Evolutionary conservation across 768 basidiomycete genomes (phyloP), one percentile per base, ranked within the genome.

Genomic region (Fomitopsis serialis): DNA sequence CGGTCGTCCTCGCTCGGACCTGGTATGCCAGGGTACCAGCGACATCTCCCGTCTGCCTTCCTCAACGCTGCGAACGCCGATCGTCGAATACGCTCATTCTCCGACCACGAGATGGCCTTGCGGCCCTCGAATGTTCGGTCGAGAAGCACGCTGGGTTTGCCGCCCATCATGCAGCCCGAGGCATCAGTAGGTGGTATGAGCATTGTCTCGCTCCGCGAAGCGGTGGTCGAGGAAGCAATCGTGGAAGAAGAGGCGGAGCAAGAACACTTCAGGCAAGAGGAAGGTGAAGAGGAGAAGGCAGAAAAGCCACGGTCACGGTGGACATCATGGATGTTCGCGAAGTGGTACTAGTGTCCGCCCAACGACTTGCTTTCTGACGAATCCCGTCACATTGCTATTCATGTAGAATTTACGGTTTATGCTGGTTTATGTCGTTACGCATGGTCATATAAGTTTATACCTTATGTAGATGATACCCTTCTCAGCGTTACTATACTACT

Each of bases 191-290:
- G 29, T 11, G 24, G 5, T 52, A 22, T 50, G 64, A 63, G 64
- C 54, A 40, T 66, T 44, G 69, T 85, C n/a, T 76, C 82, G 15
- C 72, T 81, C 3, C 78, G 78, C 9, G 76, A 84, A 55, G 87
- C 85, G 10, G 83, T 89, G 40, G 73, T 78, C 48, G 77, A 79
- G 44, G 87, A 89, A 59, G 80, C 86, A 40, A 73, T 87, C 37
- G 84, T 80, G 36, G 87, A 90, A 64, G 87, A 89, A 66, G 74
- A 78, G 54, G 85, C 78, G 4, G 69, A 79, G 24, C 72, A 74
- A 29, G 74, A 80, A 57, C 71, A 79, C 43, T 61, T 81, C 46
- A 74, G 80, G 59, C 75, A 76, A 45, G 85, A 87, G 66, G 69
- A 79, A 59, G 72, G 70, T 10, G 78, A 81, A 58, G 78, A 72